Evolutionary conservation across 179 eudicot genomes (phyloP), one percentile per base, ranked within the genome.

Genomic region (Vitellaria paradoxa): DNA sequence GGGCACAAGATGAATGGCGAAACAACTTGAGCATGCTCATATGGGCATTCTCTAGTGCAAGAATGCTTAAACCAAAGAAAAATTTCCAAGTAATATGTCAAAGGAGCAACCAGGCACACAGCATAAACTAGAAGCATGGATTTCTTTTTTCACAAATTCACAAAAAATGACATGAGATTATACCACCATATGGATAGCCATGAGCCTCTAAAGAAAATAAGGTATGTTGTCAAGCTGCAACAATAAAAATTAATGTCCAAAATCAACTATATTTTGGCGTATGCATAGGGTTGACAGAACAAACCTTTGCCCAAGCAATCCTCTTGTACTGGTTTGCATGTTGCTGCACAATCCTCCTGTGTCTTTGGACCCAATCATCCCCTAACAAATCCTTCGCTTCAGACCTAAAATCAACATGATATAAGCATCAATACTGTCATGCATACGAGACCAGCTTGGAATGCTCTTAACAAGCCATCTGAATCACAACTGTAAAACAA

Each of bases 281-380:
- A 69, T 17, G 5, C 9, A 65, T 21, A 57, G 56, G 50, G 50
- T 17, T 20, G 47, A 12, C 46, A 76, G 69, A 77, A 68, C 45
- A 65, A 76, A 96, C 98, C 99, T 93, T 96, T 55, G 96, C 88
- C 99, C 98, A 93, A 70, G 99, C 97, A 82, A 89, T 88, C 81
- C 98, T 88, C 87, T 93, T 96, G 73, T 96, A 96, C 84, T 91
- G 99, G 84, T 93, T 96, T 61, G 99, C 99, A 85, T 96, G 97
- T 80, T 93, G 98, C 85, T 96, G 98, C 77, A 96, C 99, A 74
- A 90, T 75, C 88, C 99, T 91, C 81, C 99, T 84, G 77, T 96
- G 99, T 82, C 92, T 90, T 85, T 96, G 99, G 79, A 96, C 96
- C 99, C 99, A 96, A 78, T 96, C 99, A 83, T 93, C 98, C 42